Conservation (phyloP, 768 basidiomycete genomes). For the Megacollybia marginata region DNA sequence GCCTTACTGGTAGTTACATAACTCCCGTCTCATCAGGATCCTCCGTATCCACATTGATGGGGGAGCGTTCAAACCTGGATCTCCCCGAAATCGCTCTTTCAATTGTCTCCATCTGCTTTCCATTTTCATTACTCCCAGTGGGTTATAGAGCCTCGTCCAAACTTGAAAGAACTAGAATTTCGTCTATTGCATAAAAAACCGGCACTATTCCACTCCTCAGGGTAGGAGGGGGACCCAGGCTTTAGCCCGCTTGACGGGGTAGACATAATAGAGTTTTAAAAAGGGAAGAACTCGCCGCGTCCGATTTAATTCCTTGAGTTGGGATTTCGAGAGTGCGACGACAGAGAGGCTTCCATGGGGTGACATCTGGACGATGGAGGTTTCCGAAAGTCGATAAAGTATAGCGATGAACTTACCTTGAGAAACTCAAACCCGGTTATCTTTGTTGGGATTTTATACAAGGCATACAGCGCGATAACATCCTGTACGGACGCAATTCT, state of each 20-base stretch:
- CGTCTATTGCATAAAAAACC: too few species aligned
- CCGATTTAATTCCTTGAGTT: constrained; percentile 6
- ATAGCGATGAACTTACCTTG: not conserved
- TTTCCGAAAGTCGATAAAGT: constrained; percentile 1
- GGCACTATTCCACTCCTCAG: too few species aligned
- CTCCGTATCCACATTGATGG: too few species aligned
- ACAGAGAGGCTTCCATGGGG: constrained; percentile 33
- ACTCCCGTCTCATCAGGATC: too few species aligned
- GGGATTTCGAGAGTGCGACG: constrained; percentile 31
- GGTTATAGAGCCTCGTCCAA: constrained; percentile 24
- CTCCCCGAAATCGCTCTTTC: constrained; percentile 9
- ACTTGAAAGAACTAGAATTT: too few species aligned
- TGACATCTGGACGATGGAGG: constrained; percentile 23
- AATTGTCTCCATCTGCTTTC: constrained; percentile 34
- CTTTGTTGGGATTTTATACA: too few species aligned
- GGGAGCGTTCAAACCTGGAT: too few species aligned
- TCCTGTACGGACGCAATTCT: constrained; percentile 33
- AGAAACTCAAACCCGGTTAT: not conserved
- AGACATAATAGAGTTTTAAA: too few species aligned
- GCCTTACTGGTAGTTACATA: too few species aligned
- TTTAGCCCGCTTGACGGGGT: too few species aligned
- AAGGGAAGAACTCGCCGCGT: too few species aligned
- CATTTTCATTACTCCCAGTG: constrained; percentile 22
- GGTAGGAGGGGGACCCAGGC: too few species aligned
- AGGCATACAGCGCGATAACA: not conserved